phyloP scores from a whole-genome alignment of 306 rosid species.

The Inga oerstediana region DNA sequence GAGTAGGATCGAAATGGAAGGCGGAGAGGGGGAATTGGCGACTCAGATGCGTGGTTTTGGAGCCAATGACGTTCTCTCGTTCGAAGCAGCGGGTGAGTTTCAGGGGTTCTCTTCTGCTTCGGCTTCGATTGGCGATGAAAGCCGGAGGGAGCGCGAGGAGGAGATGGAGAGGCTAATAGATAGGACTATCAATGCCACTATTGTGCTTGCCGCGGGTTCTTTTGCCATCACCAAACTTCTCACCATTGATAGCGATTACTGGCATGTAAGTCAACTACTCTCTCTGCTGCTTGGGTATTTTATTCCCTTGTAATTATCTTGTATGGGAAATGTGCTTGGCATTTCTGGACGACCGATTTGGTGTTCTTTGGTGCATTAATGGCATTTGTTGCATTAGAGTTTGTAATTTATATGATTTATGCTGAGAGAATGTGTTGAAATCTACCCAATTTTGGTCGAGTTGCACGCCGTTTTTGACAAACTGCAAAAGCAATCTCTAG shows the following conservation, averaged over 20 bases:
- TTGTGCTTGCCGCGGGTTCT: constrained; percentile 85
- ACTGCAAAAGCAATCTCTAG: not conserved
- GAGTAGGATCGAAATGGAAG: constrained; percentile 62
- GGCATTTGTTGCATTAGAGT: not conserved
- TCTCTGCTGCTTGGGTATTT: constrained; percentile 16
- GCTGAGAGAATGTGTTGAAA: not conserved
- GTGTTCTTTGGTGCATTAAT: not conserved
- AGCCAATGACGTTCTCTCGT: constrained; percentile 57
- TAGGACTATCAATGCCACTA: constrained; percentile 77
- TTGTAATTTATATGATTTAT: not conserved
- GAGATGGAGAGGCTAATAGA: constrained; percentile 57
- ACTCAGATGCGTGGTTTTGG: constrained; percentile 75
- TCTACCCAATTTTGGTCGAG: not conserved
- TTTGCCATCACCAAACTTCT: constrained; percentile 81
- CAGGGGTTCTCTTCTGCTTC: constrained; percentile 67
- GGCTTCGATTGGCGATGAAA: constrained; percentile 49
- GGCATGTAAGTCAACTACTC: constrained; percentile 74
- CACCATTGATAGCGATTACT: constrained; percentile 88
- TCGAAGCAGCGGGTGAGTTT: constrained; percentile 43
- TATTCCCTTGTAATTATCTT: constrained; percentile 8
- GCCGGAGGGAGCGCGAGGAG: constrained; percentile 41
- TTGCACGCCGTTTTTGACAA: not conserved
- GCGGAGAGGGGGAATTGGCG: constrained; percentile 59
- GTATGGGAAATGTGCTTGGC: constrained; percentile 11
- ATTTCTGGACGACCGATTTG: not conserved